Evolutionary conservation across 108 stramenopile genomes (phyloP), one percentile per base, ranked within the genome.

Genomic region (Fistulifera solaris): DNA sequence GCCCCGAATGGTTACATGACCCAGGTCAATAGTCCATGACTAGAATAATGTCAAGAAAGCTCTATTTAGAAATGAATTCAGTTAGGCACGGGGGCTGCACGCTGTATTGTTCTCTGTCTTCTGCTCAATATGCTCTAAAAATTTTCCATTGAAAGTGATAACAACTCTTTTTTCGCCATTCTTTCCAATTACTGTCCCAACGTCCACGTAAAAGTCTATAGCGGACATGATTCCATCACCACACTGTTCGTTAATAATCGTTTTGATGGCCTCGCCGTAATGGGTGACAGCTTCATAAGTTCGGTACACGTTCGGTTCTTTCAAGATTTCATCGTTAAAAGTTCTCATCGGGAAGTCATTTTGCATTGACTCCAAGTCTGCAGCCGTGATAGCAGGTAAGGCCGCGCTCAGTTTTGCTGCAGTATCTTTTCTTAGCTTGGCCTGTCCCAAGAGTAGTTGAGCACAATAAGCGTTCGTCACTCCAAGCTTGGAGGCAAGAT

Each of bases 191-290:
- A 71, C 77, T 5, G 71, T 81, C 21, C 78, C 81, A 0, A 87
- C 85, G 62, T 80, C 77, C 14, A 53, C 56, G 43, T 81, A 87
- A 38, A 87, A 80, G 52, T 87, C 85, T 47, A 87, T 87, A 1
- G 85, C 85, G 27, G 56, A 61, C 85, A 87, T 87, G 27, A 87
- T 87, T 10, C 85, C 85, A 50, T 87, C 85, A 0, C 85, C 85
- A 40, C 73, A 87, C 49, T 83, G 70, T 53, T 87, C 85, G 54
- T 75, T 81, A 26, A 78, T 76, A 13, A 81, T 76, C 12, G 62
- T 16, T 48, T 78, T 87, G 43, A 83, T 83, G 1, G 77, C 79
- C 45, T 80, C 72, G 28, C 83, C 83, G 48, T 82, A 71, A 48
- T 85, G 83, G 18, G 69, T 72, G 16, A 85, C 65, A 11, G 83